A percentile compares a stretch with the other conserved stretches of the same genome.
phyloP scores from a whole-genome alignment of 768 basidiomycete genomes.

The Tulasnella sp. region DNA sequence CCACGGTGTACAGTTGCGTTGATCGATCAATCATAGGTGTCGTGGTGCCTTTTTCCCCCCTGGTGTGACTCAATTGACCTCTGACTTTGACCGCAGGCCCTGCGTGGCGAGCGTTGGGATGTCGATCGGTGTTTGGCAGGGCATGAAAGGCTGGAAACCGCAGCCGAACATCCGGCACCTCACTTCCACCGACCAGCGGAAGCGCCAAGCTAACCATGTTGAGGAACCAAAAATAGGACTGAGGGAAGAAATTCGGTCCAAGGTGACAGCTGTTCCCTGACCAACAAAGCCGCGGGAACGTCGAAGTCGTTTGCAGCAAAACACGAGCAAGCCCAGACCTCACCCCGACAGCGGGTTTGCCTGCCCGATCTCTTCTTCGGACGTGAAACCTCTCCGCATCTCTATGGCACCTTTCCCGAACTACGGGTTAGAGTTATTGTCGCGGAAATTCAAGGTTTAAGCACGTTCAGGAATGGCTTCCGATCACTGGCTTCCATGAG shows the following conservation, averaged over 20 bases:
- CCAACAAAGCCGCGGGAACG: not conserved
- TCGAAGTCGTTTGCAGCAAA: not conserved
- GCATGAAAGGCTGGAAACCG: not conserved
- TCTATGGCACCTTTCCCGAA: not conserved
- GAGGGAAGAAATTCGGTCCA: not conserved
- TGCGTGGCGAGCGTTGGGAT: not conserved
- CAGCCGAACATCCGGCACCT: not conserved
- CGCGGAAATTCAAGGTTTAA: not conserved
- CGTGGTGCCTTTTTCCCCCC: not conserved
- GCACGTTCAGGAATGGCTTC: not conserved
- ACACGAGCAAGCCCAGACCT: not conserved
- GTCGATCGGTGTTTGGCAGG: not conserved
- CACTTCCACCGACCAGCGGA: not conserved
- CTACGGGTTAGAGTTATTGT: not conserved
- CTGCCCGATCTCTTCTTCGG: not conserved
- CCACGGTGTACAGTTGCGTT: slow-evolving; percentile 12
- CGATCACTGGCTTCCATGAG: not conserved
- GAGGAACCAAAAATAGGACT: not conserved
- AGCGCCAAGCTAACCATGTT: not conserved
- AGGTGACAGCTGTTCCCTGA: too few species aligned
- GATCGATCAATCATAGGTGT: not conserved
- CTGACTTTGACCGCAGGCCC: not conserved
- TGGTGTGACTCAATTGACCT: not conserved
- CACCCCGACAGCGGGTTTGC: not conserved
- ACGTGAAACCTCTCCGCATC: not conserved